Conservation (phyloP, 345 rosid genomes). For the Gossypium rotundifolium region DNA sequence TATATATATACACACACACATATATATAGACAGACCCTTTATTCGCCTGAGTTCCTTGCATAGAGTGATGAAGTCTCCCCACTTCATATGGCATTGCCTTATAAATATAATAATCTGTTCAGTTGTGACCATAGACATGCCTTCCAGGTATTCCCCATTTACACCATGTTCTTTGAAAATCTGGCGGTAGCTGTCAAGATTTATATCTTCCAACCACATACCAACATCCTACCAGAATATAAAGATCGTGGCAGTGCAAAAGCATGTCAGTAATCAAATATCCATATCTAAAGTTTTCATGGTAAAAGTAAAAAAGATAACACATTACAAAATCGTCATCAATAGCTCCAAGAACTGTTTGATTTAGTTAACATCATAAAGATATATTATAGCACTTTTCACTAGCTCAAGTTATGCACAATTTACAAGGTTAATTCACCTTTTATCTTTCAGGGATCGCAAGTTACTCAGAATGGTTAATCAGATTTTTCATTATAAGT, state of each 20-base stretch:
- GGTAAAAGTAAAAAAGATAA: not conserved
- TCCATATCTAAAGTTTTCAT: not conserved
- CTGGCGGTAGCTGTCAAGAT: constrained; percentile 80
- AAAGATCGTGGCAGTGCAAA: not conserved
- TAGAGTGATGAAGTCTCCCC: constrained; percentile 99
- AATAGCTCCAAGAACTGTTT: not conserved
- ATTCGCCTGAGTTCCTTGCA: constrained; percentile 94
- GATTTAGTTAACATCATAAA: not conserved
- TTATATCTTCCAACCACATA: constrained; percentile 88
- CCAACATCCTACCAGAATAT: constrained; percentile 72
- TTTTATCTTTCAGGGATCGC: not conserved
- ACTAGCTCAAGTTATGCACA: not conserved
- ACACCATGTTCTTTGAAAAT: constrained; percentile 87
- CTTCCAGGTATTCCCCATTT: constrained; percentile 88
- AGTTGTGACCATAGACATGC: constrained; percentile 96
- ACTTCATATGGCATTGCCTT: constrained; percentile 97
- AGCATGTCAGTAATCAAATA: not conserved
- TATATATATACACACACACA: not conserved
- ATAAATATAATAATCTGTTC: constrained; percentile 95
- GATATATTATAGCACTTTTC: not conserved
- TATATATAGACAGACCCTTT: constrained; percentile 47
- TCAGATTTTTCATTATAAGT: not conserved
- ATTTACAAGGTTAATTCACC: not conserved
- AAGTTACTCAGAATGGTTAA: not conserved
- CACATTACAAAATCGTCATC: not conserved